Base-by-base conservation (phyloP, 192 early-diverging fungal genomes). In the Neocallimastix lanati region DNA sequence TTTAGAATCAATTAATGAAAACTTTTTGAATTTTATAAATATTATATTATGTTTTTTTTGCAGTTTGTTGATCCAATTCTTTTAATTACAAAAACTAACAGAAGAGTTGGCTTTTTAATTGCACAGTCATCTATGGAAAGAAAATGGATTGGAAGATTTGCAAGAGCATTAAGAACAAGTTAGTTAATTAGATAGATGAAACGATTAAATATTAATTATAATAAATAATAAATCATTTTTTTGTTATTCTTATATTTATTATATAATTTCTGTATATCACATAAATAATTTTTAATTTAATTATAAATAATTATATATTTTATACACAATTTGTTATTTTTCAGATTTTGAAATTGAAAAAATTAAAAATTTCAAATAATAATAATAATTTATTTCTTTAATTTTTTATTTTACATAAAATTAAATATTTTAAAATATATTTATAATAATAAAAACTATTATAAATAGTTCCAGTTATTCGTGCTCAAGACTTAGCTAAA, bases 61-160 rank as follows among this genome's bases (percentile, higher is more conserved):
- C 11, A 67, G 91, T 98, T 99, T 87, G 92, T 99, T 33, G 97
- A 99, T 85, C 95, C 96, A 11, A 80, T 96, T 40, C 92, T 97
- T 80, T 85, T 99, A 18, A 91, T 97, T 81, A 90, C 88, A 78
- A 92, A 78, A 80, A 30, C 30, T 9, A 78, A 78, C 13, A 29
- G 80, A 30, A 30, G 58, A 80, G 12, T 30, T 50, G 80, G 90
- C 40, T 95, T 93, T 79, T 77, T 96, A 76, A 89, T 89, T 76
- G 94, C 96, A 15, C 93, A 93, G 82, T 94, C 93, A 81, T 93
- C 92, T 28, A 96, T 97, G 95, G 90, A 92, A 35, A 91, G 92
- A 83, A 85, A 82, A 81, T 92, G 89, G 80, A 93, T 99, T 79
- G 97, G 96, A 9, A 83, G 90, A 77, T 92, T 96, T 82, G 95